phyloP scores from a whole-genome alignment of 1,284 basidiomycete genomes.

The Afroboletus lepidellus region DNA sequence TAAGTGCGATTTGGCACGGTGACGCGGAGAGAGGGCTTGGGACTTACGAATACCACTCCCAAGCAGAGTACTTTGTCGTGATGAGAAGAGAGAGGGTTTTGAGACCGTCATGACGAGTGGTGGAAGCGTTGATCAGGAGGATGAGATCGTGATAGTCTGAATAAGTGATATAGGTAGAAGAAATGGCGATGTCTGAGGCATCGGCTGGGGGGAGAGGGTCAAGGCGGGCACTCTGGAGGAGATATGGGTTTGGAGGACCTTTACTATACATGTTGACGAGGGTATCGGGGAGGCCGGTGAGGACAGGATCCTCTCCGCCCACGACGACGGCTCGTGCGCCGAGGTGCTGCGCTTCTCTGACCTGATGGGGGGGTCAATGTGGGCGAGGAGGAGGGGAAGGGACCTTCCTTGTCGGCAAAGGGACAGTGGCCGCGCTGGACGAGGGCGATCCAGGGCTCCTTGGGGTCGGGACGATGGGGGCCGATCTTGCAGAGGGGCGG shows the following conservation, averaged over 20 bases:
- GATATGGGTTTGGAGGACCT: constrained; percentile 43
- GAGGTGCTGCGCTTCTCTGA: constrained; percentile 72
- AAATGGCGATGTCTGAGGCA: constrained; percentile 67
- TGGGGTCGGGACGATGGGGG: constrained; percentile 49
- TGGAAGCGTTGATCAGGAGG: constrained; percentile 61
- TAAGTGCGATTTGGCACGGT: constrained; percentile 30
- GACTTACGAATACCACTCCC: constrained; percentile 85
- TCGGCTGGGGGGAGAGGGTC: constrained; percentile 49
- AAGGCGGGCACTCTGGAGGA: background rate
- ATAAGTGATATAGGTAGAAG: constrained; percentile 73
- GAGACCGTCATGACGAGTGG: constrained; percentile 72
- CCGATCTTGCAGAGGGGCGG: constrained; percentile 61
- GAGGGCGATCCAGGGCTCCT: constrained; percentile 81
- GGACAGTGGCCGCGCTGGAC: constrained; percentile 85
- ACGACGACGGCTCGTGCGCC: constrained; percentile 90
- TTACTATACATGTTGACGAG: constrained; percentile 90
- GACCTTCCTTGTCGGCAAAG: constrained; percentile 76
- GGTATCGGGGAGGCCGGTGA: constrained; percentile 70
- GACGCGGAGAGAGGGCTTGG: constrained; percentile 10
- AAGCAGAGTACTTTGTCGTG: constrained; percentile 73
- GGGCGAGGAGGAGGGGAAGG: background rate
- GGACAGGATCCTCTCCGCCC: constrained; percentile 70
- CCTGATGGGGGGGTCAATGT: constrained; percentile 24
- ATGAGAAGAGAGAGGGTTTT: constrained; percentile 72
- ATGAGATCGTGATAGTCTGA: constrained; percentile 64